These are phyloP conservation scores for Pseudoperonospora humuli DNA, from an alignment of 352 stramenopile genomes.

Conservation along the genomic window DNA sequence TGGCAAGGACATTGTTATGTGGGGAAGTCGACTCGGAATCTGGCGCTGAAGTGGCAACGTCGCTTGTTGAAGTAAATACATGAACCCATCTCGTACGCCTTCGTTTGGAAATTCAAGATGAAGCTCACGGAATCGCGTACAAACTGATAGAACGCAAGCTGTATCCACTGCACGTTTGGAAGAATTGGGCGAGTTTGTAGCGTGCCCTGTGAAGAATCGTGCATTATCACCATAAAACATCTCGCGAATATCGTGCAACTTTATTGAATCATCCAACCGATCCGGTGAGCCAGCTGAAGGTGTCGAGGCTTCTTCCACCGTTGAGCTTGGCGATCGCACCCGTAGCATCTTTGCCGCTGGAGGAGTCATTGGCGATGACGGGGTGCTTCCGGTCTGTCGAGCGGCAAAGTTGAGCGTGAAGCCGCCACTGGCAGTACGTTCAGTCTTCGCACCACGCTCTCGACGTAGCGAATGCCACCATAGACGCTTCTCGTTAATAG, in stretches of 20 bases:
- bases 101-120: conserved; percentile 65
- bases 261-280: conserved; percentile 52
- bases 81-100: conserved; percentile 58
- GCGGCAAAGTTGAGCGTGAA: conserved; percentile 44
- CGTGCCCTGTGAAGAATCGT: conserved; percentile 47
- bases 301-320: conserved; percentile 7
- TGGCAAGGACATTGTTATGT: conserved; percentile 11
- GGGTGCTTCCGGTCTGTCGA: conserved; percentile 25
- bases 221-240: conserved; percentile 40
- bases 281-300: conserved; percentile 17
- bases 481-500: conserved; percentile 52
- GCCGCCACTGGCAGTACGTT: conserved; percentile 55
- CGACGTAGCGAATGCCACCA: conserved; percentile 69
- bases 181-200: conserved; percentile 32
- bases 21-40: conserved; percentile 5
- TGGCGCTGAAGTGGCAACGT: conserved; percentile 39
- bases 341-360: conserved; percentile 10
- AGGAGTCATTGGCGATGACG: conserved; percentile 24
- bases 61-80: conserved; percentile 58
- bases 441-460: conserved; percentile 41
- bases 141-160: conserved; percentile 49
- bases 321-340: conserved; percentile 7
- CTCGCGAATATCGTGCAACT: conserved; percentile 45
- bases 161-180: conserved; percentile 50
- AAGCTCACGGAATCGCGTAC: conserved; percentile 52